These are phyloP conservation scores for Epichloe hybrida DNA, from an alignment of 2,329 filamentous ascomycete genomes.

Conservation along the genomic window DNA sequence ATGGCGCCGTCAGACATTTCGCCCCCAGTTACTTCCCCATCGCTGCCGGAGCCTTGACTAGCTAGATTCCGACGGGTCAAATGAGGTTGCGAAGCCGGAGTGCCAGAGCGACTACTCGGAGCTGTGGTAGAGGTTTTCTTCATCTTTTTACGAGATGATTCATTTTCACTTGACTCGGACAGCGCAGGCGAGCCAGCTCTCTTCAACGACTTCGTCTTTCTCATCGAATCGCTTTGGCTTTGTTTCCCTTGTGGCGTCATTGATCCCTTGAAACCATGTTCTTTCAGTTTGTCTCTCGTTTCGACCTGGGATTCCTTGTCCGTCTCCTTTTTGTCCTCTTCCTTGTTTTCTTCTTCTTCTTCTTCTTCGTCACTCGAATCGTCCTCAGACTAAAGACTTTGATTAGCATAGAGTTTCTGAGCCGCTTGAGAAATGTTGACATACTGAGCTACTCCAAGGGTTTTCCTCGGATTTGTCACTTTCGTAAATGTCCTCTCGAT, in stretches of 20 bases:
- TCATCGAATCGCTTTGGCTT: slow-evolving; percentile 22
- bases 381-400: slow-evolving; percentile 31
- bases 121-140: slow-evolving; percentile 46
- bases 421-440: background rate
- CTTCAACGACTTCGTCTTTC: slow-evolving; percentile 56
- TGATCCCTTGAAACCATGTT: slow-evolving; percentile 54
- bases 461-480: slow-evolving; percentile 43
- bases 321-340: slow-evolving; percentile 50
- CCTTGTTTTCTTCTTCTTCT: slow-evolving; percentile 28
- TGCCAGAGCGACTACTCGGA: slow-evolving; percentile 39
- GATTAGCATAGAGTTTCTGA: slow-evolving; percentile 9
- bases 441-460: slow-evolving; percentile 27
- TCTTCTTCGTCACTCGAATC: slow-evolving; percentile 24
- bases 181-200: slow-evolving; percentile 74
- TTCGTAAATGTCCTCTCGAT: slow-evolving; percentile 78
- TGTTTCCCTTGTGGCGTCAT: slow-evolving; percentile 40
- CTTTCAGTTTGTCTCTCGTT: slow-evolving; percentile 36
- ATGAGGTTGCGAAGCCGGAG: slow-evolving; percentile 32
- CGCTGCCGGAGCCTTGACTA: slow-evolving; percentile 50
- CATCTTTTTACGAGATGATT: slow-evolving; percentile 68
- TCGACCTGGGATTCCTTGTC: slow-evolving; percentile 42
- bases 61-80: slow-evolving; percentile 28
- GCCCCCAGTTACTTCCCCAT: slow-evolving; percentile 57
- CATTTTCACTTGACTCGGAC: slow-evolving; percentile 85
- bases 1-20: slow-evolving; percentile 47